Conservation (phyloP, 352 stramenopile genomes). For the Phytophthora foliorum region DNA sequence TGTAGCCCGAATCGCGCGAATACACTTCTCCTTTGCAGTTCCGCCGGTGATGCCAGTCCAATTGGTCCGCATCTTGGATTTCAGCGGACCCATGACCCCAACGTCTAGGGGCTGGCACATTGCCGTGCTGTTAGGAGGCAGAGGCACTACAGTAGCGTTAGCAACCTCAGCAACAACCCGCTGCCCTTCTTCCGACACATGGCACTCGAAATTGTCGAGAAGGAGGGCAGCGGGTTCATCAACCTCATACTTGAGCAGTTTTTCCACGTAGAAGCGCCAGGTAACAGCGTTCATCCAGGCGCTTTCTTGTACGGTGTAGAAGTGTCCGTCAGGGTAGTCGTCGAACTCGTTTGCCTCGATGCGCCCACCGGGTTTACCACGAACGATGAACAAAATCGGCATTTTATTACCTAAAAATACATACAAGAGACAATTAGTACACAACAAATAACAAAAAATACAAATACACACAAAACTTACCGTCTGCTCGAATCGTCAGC, state of each 20-base stretch:
- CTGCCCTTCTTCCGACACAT: constrained; percentile 15
- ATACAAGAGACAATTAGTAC: too few relatives aligned
- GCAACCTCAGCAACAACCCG: constrained; percentile 7
- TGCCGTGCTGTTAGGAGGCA: too few relatives aligned
- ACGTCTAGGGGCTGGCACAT: too few relatives aligned
- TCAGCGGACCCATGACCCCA: too few relatives aligned
- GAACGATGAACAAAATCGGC: constrained; percentile 5
- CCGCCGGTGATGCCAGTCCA: too few relatives aligned
- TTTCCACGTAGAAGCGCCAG: not conserved
- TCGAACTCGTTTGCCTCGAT: constrained; percentile 4
- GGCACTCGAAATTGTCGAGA: constrained; percentile 37
- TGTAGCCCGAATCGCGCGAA: too few relatives aligned
- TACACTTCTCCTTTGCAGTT: too few relatives aligned
- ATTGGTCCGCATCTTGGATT: too few relatives aligned
- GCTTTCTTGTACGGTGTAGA: constrained; percentile 2
- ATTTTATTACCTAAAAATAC: too few relatives aligned
- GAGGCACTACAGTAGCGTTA: constrained; percentile 9
- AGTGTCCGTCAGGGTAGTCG: constrained; percentile 5
- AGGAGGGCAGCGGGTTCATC: constrained; percentile 18
- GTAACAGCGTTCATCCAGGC: constrained; percentile 1
- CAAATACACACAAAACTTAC: constrained; percentile 7
- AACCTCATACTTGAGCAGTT: constrained; percentile 13
- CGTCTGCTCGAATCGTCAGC: not conserved
- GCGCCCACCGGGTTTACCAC: constrained; percentile 1
- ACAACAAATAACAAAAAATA: constrained; percentile 7